Conservation (phyloP, 1,284 basidiomycete species). For the Ceratobasidium sp. region DNA sequence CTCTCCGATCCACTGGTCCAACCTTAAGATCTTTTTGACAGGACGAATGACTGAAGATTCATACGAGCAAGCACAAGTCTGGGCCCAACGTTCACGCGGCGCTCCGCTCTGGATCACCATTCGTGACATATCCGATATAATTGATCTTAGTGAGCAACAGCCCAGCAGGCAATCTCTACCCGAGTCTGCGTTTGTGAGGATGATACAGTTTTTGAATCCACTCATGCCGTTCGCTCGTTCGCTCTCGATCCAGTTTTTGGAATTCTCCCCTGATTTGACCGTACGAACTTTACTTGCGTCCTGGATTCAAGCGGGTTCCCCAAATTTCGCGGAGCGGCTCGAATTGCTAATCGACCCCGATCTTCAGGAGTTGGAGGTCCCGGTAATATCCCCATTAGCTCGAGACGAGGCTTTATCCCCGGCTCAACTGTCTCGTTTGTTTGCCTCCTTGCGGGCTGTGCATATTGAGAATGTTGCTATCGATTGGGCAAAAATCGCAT, state of each 20-base stretch:
- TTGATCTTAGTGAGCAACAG: no score
- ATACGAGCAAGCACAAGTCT: not conserved
- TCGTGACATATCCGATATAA: no score
- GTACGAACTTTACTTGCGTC: no score
- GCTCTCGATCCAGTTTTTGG: no score
- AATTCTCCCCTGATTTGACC: no score
- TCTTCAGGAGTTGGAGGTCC: not conserved
- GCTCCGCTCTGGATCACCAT: not conserved
- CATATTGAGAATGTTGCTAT: not conserved
- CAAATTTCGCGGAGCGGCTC: no score
- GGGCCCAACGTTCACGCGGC: not conserved
- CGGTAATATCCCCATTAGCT: not conserved
- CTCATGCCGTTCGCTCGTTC: no score
- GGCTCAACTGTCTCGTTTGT: not conserved
- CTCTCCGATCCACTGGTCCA: not conserved
- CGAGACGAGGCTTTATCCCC: not conserved
- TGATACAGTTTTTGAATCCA: no score
- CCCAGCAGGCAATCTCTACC: no score
- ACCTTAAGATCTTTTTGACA: not conserved
- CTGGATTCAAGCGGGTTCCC: no score
- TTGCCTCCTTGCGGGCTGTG: not conserved
- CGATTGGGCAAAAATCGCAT: not conserved
- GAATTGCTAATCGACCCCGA: no score
- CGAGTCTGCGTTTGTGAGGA: no score
- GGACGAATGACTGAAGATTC: not conserved